These are phyloP conservation scores for Wickerhamiella cacticola DNA, from an alignment of 805 yeast species.

Conservation along the genomic window DNA sequence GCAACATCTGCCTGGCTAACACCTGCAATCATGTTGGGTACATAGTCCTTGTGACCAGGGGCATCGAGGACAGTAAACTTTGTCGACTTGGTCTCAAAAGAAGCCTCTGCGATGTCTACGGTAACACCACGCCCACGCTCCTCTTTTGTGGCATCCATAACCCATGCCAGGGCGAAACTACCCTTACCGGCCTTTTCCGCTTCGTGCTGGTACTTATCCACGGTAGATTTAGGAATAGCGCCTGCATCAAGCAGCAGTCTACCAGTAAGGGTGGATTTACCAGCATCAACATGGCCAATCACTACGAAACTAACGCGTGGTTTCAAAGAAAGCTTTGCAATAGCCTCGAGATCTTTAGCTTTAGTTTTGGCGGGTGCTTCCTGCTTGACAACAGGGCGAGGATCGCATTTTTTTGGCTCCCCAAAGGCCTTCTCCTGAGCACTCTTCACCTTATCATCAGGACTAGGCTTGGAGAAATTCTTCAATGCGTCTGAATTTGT, in stretches of 20 bases:
- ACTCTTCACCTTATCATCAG: constrained; percentile 57
- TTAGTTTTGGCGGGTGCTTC: constrained; percentile 4
- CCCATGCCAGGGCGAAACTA: constrained; percentile 77
- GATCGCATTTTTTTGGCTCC: not conserved
- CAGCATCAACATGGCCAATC: constrained; percentile 80
- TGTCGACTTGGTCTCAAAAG: constrained; percentile 44
- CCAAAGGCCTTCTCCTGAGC: constrained; percentile 39
- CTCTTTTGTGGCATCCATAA: constrained; percentile 68
- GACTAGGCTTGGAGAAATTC: constrained; percentile 61
- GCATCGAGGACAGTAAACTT: constrained; percentile 68
- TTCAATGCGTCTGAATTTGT: constrained; percentile 23
- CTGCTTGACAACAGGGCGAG: not conserved
- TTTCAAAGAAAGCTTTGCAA: constrained; percentile 25
- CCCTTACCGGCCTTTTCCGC: constrained; percentile 58
- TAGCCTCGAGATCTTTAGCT: constrained; percentile 11
- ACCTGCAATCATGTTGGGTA: constrained; percentile 79
- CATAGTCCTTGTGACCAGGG: constrained; percentile 74
- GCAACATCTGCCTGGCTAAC: constrained; percentile 70
- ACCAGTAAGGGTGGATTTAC: constrained; percentile 72
- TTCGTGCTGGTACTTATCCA: constrained; percentile 52
- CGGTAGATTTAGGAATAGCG: constrained; percentile 50
- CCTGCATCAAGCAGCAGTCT: constrained; percentile 55
- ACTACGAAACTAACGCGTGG: constrained; percentile 63
- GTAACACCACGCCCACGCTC: constrained; percentile 70
- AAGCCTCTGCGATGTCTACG: constrained; percentile 59